These are phyloP conservation scores for Leccinum boreale DNA, from an alignment of 768 basidiomycete genomes.

Conservation along the genomic window DNA sequence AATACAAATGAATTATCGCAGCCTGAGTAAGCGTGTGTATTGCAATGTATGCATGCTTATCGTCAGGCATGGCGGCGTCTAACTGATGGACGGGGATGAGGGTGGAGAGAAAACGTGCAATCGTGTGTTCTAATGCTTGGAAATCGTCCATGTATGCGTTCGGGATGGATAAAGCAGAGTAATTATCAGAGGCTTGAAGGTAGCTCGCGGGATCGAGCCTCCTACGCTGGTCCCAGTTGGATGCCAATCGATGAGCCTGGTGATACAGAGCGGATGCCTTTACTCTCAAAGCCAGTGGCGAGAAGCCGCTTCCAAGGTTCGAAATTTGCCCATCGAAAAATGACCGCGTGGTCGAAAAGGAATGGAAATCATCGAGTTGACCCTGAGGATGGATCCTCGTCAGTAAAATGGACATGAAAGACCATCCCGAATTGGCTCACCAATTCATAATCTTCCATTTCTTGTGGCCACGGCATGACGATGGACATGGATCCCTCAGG, in stretches of 20 bases:
- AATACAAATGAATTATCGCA: slow-evolving; percentile 64
- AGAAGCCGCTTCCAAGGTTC: slow-evolving; percentile 50
- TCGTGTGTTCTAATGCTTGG: slow-evolving; percentile 58
- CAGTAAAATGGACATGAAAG: slow-evolving; percentile 4
- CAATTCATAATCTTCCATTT: slow-evolving; percentile 66
- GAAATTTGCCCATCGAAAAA: slow-evolving; percentile 62
- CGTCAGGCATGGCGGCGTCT: slow-evolving; percentile 49
- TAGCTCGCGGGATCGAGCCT: slow-evolving; percentile 16
- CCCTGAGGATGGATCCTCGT: slow-evolving; percentile 44
- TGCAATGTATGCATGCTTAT: slow-evolving; percentile 57
- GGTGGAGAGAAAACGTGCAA: slow-evolving; percentile 60
- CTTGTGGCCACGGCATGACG: slow-evolving; percentile 74
- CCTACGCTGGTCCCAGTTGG: slow-evolving; percentile 60
- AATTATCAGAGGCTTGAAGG: slow-evolving; percentile 21
- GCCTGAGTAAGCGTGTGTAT: slow-evolving; percentile 66
- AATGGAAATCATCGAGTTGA: slow-evolving; percentile 46
- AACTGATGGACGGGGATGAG: slow-evolving; percentile 65
- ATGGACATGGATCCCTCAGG: slow-evolving; percentile 55
- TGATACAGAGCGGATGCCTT: slow-evolving; percentile 78
- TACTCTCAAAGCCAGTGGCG: slow-evolving; percentile 59
- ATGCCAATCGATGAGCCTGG: slow-evolving; percentile 58
- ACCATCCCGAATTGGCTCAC: slow-evolving; percentile 39
- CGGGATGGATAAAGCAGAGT: slow-evolving; percentile 43
- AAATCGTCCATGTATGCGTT: slow-evolving; percentile 55
- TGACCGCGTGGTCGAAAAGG: slow-evolving; percentile 56